These are phyloP conservation scores for Heterotrichella gracilis DNA, from an alignment of 352 stramenopile species.

Conservation along the genomic window DNA sequence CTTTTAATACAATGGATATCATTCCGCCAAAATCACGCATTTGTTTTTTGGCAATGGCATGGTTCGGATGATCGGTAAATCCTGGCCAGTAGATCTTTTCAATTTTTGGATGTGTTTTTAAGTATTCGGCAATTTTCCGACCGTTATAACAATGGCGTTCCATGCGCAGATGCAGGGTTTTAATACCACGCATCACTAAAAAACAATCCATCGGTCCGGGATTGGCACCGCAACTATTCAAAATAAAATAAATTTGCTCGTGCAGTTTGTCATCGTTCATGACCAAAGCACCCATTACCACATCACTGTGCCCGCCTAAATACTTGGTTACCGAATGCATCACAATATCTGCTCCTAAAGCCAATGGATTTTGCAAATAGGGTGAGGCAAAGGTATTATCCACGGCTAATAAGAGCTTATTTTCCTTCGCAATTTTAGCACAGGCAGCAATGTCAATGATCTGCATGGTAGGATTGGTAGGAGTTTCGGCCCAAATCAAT, in stretches of 20 bases:
- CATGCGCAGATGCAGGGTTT: conserved; percentile 42
- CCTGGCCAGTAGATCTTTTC: conserved; percentile 54
- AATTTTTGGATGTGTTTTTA: conserved; percentile 41
- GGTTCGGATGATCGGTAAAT: conserved; percentile 35
- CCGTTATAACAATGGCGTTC: conserved; percentile 38
- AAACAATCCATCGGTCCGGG: conserved; percentile 40
- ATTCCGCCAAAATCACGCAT: conserved; percentile 30
- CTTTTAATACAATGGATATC: conserved; percentile 34
- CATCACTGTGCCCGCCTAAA: conserved; percentile 74
- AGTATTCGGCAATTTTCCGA: conserved; percentile 41
- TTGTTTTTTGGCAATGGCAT: conserved; percentile 30
- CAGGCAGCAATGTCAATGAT: conserved; percentile 57
- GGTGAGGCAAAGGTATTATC: conserved; percentile 81
- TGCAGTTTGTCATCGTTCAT: conserved; percentile 26
- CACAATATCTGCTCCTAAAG: conserved; percentile 64
- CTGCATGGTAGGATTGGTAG: conserved; percentile 72
- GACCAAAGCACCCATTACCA: conserved; percentile 59
- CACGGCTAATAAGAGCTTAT: conserved; percentile 42
- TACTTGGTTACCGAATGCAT: conserved; percentile 90
- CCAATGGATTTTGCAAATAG: conserved; percentile 62
- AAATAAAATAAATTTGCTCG: conserved; percentile 26
- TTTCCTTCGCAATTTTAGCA: conserved; percentile 34
- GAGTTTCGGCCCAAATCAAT: conserved; percentile 75
- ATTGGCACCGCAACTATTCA: conserved; percentile 34
- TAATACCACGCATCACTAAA: conserved; percentile 42